A percentile compares a stretch with the other conserved stretches of the same genome.
Evolutionary conservation across 2,329 filamentous ascomycete genomes (phyloP).

Genomic region (Penicillium sp.): DNA sequence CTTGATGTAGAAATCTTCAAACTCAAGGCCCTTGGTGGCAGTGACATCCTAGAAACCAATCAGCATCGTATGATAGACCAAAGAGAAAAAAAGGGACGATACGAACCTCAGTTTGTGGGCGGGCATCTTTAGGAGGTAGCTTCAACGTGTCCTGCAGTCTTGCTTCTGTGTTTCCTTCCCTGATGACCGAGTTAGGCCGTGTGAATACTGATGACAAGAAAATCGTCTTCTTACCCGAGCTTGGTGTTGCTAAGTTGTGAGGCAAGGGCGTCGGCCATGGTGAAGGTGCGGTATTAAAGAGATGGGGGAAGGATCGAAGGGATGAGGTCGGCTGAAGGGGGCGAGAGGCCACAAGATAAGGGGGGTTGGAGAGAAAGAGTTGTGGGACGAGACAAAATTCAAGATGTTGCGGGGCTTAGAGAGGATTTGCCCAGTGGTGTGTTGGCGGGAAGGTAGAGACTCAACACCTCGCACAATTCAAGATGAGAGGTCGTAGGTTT

Average conservation of each 20-base stretch:
- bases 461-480: background rate
- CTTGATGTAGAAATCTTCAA: slow-evolving; percentile 95
- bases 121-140: slow-evolving; percentile 51
- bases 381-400: background rate
- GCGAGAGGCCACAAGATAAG: background rate
- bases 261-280: slow-evolving; percentile 50
- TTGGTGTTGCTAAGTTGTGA: slow-evolving; percentile 51
- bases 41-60: slow-evolving; percentile 78
- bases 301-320: background rate
- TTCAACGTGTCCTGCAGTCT: slow-evolving; percentile 53
- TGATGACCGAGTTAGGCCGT: slow-evolving; percentile 25
- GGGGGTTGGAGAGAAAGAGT: too few species aligned
- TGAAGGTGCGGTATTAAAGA: slow-evolving; percentile 24
- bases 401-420: background rate
- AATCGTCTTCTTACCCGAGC: slow-evolving; percentile 40
- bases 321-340: background rate
- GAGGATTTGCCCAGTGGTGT: background rate
- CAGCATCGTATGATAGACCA: slow-evolving; percentile 17
- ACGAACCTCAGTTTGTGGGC: slow-evolving; percentile 55
- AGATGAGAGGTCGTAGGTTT: background rate
- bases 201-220: slow-evolving; percentile 5
- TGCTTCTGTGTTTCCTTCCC: slow-evolving; percentile 44
- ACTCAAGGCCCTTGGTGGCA: slow-evolving; percentile 95
- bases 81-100: slow-evolving; percentile 6
- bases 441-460: background rate